These are phyloP conservation scores for Didymella arachidicola DNA, from an alignment of 2,329 filamentous ascomycete genomes.

Conservation along the genomic window DNA sequence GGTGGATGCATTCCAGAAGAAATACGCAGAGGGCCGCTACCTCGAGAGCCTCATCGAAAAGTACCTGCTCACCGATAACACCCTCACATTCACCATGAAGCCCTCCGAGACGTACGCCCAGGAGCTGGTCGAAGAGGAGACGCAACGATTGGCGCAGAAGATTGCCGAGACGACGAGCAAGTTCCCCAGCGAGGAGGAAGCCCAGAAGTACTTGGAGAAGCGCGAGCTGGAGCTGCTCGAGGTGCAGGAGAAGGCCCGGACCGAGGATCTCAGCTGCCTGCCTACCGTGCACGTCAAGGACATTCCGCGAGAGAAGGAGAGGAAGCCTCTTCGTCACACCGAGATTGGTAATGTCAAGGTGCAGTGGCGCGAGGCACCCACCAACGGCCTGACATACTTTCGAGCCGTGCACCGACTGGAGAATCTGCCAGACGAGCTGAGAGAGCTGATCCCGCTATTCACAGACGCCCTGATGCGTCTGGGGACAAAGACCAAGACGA, in stretches of 20 bases:
- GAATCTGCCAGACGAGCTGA: conserved; percentile 81
- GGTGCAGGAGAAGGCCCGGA: conserved; percentile 84
- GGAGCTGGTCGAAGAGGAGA: conserved; percentile 79
- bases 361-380: conserved; percentile 91
- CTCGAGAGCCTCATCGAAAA: conserved; percentile 86
- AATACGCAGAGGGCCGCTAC: conserved; percentile 78
- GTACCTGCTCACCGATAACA: conserved; percentile 87
- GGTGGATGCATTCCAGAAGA: conserved; percentile 79
- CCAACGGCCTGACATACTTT: conserved; percentile 96
- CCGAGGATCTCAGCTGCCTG: conserved; percentile 84
- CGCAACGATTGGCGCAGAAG: conserved; percentile 74
- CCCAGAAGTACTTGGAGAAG: conserved; percentile 73
- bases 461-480: conserved; percentile 92
- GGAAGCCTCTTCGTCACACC: conserved; percentile 69
- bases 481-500: conserved; percentile 84
- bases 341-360: conserved; percentile 70
- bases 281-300: conserved; percentile 89
- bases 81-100: conserved; percentile 91
- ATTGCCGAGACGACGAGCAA: conserved; percentile 73
- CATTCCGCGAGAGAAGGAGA: conserved; percentile 80
- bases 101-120: conserved; percentile 79
- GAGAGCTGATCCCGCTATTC: conserved; percentile 86
- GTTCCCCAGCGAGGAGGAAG: conserved; percentile 75
- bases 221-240: conserved; percentile 81
- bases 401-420: conserved; percentile 83